These are phyloP conservation scores for Polygonum aviculare DNA, from an alignment of 148 eudicot species.

Conservation along the genomic window DNA sequence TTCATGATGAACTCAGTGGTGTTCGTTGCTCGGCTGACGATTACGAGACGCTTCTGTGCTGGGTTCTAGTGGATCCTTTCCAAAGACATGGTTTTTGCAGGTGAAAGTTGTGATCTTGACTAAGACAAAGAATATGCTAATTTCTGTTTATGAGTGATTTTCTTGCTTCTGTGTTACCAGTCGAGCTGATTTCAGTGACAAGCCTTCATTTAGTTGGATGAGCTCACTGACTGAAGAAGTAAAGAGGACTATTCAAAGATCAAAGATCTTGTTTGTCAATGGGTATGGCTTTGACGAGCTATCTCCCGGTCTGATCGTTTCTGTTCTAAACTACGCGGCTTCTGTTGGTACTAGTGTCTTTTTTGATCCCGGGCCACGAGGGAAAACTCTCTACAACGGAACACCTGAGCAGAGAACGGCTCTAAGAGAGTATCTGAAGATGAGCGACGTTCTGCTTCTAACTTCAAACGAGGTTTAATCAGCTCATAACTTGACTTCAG, in stretches of 20 bases:
- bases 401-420: slow-evolving; percentile 73
- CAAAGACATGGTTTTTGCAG: slow-evolving; percentile 96
- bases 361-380: slow-evolving; percentile 98
- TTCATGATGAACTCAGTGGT: slow-evolving; percentile 42
- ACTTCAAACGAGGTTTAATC: slow-evolving; percentile 83
- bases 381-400: slow-evolving; percentile 57
- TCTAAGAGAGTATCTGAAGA: slow-evolving; percentile 51
- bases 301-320: slow-evolving; percentile 55
- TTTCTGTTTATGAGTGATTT: slow-evolving; percentile 11
- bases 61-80: slow-evolving; percentile 92
- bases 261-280: slow-evolving; percentile 84
- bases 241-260: slow-evolving; percentile 55
- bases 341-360: slow-evolving; percentile 78
- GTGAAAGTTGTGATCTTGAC: slow-evolving; percentile 17
- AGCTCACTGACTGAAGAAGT: slow-evolving; percentile 48
- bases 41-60: slow-evolving; percentile 82
- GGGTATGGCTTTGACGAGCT: slow-evolving; percentile 98
- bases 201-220: slow-evolving; percentile 90
- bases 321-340: slow-evolving; percentile 74
- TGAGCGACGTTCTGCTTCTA: slow-evolving; percentile 85
- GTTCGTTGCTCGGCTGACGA: slow-evolving; percentile 23
- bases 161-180: slow-evolving; percentile 26
- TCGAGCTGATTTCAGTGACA: slow-evolving; percentile 78
- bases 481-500: slow-evolving; percentile 15
- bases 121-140: no score